Evolutionary conservation across 768 basidiomycete genomes (phyloP).

Genomic region (Agrocybe praecox): DNA sequence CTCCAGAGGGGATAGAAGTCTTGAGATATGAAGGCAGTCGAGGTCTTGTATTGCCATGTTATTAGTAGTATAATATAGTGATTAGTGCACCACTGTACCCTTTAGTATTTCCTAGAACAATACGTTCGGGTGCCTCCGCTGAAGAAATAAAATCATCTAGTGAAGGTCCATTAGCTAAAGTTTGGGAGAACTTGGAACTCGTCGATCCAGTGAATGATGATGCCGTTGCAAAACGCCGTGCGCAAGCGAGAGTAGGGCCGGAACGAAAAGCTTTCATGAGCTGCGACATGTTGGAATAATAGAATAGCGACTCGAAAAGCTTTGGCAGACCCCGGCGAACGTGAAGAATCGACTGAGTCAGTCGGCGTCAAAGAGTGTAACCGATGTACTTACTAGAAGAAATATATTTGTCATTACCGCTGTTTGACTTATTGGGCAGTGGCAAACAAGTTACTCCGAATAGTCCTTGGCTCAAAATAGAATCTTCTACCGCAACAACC

Average conservation of each 20-base stretch:
- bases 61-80: neutral
- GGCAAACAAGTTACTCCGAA: neutral
- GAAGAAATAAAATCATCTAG: constrained; percentile 78
- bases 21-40: constrained; percentile 88
- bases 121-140: constrained; percentile 55
- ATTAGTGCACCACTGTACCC: constrained; percentile 44
- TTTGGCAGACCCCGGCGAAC: neutral
- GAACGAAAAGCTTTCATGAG: constrained; percentile 14
- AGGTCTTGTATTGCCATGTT: constrained; percentile 49
- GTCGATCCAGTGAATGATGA: constrained; percentile 33
- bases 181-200: constrained; percentile 46
- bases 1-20: constrained; percentile 88
- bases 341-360: no score
- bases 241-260: constrained; percentile 6
- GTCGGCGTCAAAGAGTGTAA: neutral
- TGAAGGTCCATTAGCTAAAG: constrained; percentile 66
- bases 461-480: neutral
- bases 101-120: constrained; percentile 72
- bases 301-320: neutral
- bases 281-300: constrained; percentile 15
- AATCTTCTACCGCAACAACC: neutral
- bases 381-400: no score
- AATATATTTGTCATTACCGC: neutral
- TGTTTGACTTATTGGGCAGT: neutral
- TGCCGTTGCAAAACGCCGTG: constrained; percentile 31